These are phyloP conservation scores for Globisporangium iwayamae DNA, from an alignment of 352 stramenopile species.

Conservation along the genomic window DNA sequence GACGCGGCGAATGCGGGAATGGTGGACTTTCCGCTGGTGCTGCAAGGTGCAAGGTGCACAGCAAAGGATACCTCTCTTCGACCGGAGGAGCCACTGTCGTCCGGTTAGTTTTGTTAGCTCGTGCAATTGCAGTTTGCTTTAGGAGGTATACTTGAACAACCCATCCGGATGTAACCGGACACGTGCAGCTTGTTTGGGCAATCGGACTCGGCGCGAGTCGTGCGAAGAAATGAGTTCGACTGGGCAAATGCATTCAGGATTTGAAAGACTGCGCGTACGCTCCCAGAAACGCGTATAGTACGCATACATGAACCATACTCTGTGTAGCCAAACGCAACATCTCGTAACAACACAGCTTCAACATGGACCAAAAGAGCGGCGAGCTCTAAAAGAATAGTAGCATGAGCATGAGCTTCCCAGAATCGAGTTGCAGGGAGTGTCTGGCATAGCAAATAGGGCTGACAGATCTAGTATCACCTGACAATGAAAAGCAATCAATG, in stretches of 20 bases:
- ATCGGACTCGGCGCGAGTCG: neutral
- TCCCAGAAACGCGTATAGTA: neutral
- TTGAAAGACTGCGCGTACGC: conserved; percentile 1
- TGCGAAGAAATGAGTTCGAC: too few relatives aligned
- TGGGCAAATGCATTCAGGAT: neutral
- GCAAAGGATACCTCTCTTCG: conserved; percentile 1
- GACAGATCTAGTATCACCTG: too few relatives aligned
- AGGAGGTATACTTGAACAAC: neutral
- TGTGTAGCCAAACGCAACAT: neutral
- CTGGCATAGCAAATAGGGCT: too few relatives aligned
- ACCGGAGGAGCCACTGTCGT: neutral
- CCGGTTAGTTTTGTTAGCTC: neutral
- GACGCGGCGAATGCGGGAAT: conserved; percentile 5
- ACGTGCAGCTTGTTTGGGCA: neutral
- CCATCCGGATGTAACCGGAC: neutral
- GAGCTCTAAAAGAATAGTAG: too few relatives aligned
- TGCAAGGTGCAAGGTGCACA: neutral
- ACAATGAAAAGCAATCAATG: too few relatives aligned
- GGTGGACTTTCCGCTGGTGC: neutral
- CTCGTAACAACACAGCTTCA: neutral
- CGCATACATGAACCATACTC: neutral
- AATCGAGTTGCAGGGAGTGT: too few relatives aligned
- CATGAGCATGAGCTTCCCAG: too few relatives aligned
- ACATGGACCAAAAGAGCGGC: neutral
- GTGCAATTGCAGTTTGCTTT: neutral